These are phyloP conservation scores for Aspergillus sp. DNA, from an alignment of 2,329 filamentous ascomycete species.

Conservation along the genomic window DNA sequence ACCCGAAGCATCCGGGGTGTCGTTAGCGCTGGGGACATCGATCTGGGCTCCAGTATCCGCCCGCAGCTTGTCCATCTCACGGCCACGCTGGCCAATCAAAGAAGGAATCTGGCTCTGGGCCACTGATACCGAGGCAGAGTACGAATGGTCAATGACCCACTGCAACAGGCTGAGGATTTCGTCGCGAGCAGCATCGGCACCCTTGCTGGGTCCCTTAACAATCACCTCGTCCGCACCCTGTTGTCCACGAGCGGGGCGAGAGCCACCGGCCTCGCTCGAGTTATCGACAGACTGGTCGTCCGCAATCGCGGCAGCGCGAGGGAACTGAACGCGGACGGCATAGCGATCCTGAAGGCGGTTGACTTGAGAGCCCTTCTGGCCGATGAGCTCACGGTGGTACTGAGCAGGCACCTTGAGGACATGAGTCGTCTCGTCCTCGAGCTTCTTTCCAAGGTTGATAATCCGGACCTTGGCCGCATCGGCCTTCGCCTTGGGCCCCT, in stretches of 20 bases:
- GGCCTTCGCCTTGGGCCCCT: conserved; percentile 92
- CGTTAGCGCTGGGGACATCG: conserved; percentile 80
- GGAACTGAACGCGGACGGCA: conserved; percentile 94
- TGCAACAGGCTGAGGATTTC: conserved; percentile 87
- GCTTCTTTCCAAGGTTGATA: conserved; percentile 70
- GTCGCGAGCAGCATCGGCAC: conserved; percentile 86
- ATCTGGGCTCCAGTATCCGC: conserved; percentile 83
- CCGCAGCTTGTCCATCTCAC: conserved; percentile 86
- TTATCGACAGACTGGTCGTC: conserved; percentile 74
- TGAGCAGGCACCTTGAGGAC: conserved; percentile 87
- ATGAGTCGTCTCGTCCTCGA: conserved; percentile 89
- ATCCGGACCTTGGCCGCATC: conserved; percentile 85
- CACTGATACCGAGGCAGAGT: conserved; percentile 75
- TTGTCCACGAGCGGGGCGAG: conserved; percentile 61
- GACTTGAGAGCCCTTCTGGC: conserved; percentile 80
- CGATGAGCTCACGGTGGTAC: conserved; percentile 92
- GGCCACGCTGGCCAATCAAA: conserved; percentile 85
- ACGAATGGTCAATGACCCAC: conserved; percentile 85
- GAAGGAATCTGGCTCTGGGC: conserved; percentile 92
- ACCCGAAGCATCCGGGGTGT: conserved; percentile 62
- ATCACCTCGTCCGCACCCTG: conserved; percentile 87
- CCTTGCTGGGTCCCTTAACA: conserved; percentile 86
- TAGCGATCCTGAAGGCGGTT: conserved; percentile 91
- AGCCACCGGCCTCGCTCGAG: conserved; percentile 62
- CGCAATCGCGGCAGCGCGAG: conserved; percentile 56